These are phyloP conservation scores for Neurospora sp. DNA, from an alignment of 495 filamentous ascomycete species.

Conservation along the genomic window DNA sequence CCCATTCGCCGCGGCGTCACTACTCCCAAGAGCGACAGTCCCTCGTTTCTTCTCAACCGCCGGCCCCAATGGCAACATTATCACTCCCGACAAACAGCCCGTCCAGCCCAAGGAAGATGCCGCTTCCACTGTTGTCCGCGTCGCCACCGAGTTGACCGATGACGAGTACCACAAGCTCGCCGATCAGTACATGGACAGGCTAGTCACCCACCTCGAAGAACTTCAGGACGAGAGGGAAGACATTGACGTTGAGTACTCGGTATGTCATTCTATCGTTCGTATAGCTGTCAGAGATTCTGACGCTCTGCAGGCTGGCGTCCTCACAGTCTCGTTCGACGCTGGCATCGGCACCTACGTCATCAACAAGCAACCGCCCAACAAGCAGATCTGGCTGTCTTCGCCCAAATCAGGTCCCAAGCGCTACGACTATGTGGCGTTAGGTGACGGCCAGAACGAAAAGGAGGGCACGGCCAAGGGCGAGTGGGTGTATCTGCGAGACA, in stretches of 20 bases:
- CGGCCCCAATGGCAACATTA: slow-evolving; percentile 12
- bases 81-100: slow-evolving; percentile 23
- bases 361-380: slow-evolving; percentile 97
- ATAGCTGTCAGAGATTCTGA: slow-evolving; percentile 3
- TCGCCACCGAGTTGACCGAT: slow-evolving; percentile 26
- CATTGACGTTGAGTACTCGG: slow-evolving; percentile 56
- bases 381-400: slow-evolving; percentile 94
- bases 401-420: slow-evolving; percentile 87
- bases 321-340: slow-evolving; percentile 55
- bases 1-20: slow-evolving; percentile 1
- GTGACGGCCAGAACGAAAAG: slow-evolving; percentile 64
- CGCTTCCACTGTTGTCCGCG: slow-evolving; percentile 9
- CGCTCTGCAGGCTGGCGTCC: slow-evolving; percentile 59
- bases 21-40: not conserved
- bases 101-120: slow-evolving; percentile 7
- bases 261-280: slow-evolving; percentile 25
- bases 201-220: slow-evolving; percentile 54
- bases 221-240: slow-evolving; percentile 52
- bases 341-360: slow-evolving; percentile 72
- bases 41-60: slow-evolving; percentile 8
- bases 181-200: slow-evolving; percentile 44
- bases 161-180: slow-evolving; percentile 37
- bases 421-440: slow-evolving; percentile 71
- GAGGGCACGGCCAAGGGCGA: slow-evolving; percentile 55
- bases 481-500: slow-evolving; percentile 85